Evolutionary conservation across 139 green algal genomes (phyloP).

Genomic region (Yamagishiella unicocca): DNA sequence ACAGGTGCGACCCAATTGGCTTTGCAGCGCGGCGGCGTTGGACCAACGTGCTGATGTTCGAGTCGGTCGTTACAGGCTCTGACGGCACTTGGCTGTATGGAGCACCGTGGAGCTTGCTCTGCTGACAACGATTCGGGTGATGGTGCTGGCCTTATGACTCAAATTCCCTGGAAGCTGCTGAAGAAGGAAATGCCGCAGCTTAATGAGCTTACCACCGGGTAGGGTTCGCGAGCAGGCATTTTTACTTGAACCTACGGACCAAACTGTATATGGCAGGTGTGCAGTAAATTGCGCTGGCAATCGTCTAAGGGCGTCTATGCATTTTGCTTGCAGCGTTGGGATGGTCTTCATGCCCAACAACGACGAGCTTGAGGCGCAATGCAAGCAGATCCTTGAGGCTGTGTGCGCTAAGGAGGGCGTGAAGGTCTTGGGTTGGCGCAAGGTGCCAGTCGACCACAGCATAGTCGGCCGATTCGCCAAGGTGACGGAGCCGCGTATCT

Average conservation of each 20-base stretch:
- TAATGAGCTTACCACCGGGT: slow-evolving; percentile 81
- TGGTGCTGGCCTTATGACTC: slow-evolving; percentile 97
- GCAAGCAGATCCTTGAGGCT: slow-evolving; percentile 82
- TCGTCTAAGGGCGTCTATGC: no score
- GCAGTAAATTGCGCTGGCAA: no score
- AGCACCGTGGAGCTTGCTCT: slow-evolving; percentile 98
- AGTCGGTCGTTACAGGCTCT: slow-evolving; percentile 78
- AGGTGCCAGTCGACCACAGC: slow-evolving; percentile 89
- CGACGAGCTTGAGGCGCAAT: slow-evolving; percentile 78
- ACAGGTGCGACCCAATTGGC: slow-evolving; percentile 71
- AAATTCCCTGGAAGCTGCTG: slow-evolving; percentile 97
- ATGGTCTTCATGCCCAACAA: slow-evolving; percentile 98
- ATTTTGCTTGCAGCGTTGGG: slow-evolving; percentile 82
- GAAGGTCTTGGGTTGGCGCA: slow-evolving; percentile 92
- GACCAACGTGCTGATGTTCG: neutral
- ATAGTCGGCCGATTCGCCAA: slow-evolving; percentile 93
- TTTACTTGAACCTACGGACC: no score
- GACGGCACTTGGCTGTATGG: slow-evolving; percentile 97
- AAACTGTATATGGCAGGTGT: no score
- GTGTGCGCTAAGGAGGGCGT: slow-evolving; percentile 83
- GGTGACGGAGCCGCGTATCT: slow-evolving; percentile 91
- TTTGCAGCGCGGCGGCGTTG: neutral
- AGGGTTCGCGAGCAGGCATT: neutral
- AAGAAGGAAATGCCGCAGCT: slow-evolving; percentile 79
- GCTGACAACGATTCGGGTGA: slow-evolving; percentile 98